These are phyloP conservation scores for Cyclocybe cylindracea DNA, from an alignment of 768 basidiomycete genomes.

Conservation along the genomic window DNA sequence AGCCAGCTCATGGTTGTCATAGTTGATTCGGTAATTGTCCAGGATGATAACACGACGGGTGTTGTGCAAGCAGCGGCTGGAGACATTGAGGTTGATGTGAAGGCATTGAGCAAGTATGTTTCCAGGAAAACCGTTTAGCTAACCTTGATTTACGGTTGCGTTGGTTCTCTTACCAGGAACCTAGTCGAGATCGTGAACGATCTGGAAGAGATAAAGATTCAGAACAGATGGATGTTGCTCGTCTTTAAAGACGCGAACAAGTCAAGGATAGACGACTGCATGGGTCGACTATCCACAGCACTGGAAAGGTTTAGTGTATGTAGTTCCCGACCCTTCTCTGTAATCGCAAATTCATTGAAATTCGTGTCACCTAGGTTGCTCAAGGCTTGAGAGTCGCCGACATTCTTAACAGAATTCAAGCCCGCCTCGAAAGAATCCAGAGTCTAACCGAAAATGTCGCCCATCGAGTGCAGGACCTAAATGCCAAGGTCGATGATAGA, in stretches of 20 bases:
- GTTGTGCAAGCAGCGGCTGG: too few relatives aligned
- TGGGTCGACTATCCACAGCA: slow-evolving; percentile 1
- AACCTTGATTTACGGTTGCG: too few relatives aligned
- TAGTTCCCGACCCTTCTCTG: not conserved
- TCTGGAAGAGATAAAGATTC: not conserved
- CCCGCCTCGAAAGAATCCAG: not conserved
- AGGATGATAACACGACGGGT: too few relatives aligned
- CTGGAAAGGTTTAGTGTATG: slow-evolving; percentile 5
- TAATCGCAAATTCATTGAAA: too few relatives aligned
- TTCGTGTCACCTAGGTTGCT: too few relatives aligned
- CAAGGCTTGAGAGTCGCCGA: not conserved
- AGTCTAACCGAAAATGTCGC: not conserved
- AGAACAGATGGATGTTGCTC: not conserved
- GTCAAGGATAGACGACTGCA: not conserved
- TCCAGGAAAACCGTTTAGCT: too few relatives aligned
- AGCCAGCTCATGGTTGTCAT: slow-evolving; percentile 1
- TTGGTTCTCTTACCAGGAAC: not conserved
- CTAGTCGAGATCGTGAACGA: slow-evolving; percentile 5
- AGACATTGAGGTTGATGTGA: too few relatives aligned
- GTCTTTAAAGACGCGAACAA: slow-evolving; percentile 1
- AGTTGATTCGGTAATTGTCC: too few relatives aligned
- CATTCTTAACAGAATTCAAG: not conserved
- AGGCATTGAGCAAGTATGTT: too few relatives aligned
- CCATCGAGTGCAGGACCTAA: not conserved
- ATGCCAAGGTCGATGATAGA: not conserved